phyloP scores from a whole-genome alignment of 495 filamentous ascomycete species.

The Letharia columbiana region DNA sequence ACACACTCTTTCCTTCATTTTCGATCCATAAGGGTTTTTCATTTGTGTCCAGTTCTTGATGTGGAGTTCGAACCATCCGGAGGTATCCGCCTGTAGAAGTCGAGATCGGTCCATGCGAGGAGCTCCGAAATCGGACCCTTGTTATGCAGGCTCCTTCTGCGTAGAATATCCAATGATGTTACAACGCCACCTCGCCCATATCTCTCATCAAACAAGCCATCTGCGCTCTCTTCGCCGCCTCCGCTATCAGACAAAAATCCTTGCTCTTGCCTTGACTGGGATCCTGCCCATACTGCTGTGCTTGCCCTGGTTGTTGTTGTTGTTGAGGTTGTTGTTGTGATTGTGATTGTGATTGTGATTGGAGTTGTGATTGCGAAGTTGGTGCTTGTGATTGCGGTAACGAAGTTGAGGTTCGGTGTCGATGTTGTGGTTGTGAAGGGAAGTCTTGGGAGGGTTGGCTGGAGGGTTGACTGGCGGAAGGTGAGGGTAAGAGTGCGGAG shows the following conservation, averaged over 20 bases:
- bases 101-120: background rate
- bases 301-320: constrained; percentile 1
- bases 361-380: constrained; percentile 6
- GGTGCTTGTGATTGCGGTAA: constrained; percentile 7
- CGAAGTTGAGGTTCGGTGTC: background rate
- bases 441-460: constrained; percentile 23
- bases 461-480: constrained; percentile 20
- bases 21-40: background rate
- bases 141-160: background rate
- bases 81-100: background rate
- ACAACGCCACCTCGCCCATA: constrained; percentile 50
- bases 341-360: constrained; percentile 6
- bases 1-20: background rate
- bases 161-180: background rate
- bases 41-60: background rate
- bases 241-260: constrained; percentile 82
- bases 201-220: constrained; percentile 81
- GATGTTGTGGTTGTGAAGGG: constrained; percentile 16
- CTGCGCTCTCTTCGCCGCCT: constrained; percentile 88
- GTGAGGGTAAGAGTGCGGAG: constrained; percentile 14
- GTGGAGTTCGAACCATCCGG: background rate
- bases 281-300: constrained; percentile 6
- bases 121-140: background rate
- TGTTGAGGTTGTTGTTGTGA: constrained; percentile 13
- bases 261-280: constrained; percentile 3